Percentiles rank a stretch among this genome's conserved stretches.
These are phyloP conservation scores for Trichoderma sp. DNA, from an alignment of 2,329 filamentous ascomycete species.

Conservation along the genomic window DNA sequence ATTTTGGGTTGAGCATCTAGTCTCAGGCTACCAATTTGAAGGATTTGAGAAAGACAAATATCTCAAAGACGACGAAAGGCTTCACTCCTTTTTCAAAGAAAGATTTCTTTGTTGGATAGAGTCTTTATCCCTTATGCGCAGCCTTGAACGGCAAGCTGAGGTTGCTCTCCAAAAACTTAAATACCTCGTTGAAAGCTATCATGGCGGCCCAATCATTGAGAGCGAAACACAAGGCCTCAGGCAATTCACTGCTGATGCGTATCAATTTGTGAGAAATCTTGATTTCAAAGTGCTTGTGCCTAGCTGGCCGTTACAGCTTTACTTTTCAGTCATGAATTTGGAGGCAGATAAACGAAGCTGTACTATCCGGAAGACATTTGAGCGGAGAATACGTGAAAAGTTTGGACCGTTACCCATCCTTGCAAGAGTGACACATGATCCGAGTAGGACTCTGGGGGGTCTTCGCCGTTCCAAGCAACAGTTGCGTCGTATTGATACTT, in stretches of 20 bases:
- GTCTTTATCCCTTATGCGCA: not conserved
- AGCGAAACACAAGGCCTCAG: not conserved
- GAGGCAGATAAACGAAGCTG: too few species aligned
- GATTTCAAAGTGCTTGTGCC: too few species aligned
- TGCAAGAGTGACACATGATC: not conserved
- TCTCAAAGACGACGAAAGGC: not conserved
- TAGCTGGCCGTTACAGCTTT: not conserved
- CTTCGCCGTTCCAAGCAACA: too few species aligned
- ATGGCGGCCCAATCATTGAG: fast-evolving
- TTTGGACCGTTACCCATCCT: not conserved
- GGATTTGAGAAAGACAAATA: not conserved
- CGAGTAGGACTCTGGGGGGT: too few species aligned
- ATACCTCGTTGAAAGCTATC: not conserved
- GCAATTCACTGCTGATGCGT: not conserved
- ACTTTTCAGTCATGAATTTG: not conserved
- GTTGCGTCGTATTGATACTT: too few species aligned
- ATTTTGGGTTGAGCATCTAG: not conserved
- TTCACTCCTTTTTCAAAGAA: not conserved
- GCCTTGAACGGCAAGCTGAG: not conserved
- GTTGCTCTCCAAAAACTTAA: not conserved
- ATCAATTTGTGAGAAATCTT: too few species aligned
- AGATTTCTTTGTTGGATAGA: not conserved
- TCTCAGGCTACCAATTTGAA: not conserved
- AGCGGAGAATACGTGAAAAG: not conserved
- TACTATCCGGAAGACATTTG: not conserved